These are phyloP conservation scores for Leishmania aethiopica DNA, from an alignment of 208 protist genomes.

Conservation along the genomic window DNA sequence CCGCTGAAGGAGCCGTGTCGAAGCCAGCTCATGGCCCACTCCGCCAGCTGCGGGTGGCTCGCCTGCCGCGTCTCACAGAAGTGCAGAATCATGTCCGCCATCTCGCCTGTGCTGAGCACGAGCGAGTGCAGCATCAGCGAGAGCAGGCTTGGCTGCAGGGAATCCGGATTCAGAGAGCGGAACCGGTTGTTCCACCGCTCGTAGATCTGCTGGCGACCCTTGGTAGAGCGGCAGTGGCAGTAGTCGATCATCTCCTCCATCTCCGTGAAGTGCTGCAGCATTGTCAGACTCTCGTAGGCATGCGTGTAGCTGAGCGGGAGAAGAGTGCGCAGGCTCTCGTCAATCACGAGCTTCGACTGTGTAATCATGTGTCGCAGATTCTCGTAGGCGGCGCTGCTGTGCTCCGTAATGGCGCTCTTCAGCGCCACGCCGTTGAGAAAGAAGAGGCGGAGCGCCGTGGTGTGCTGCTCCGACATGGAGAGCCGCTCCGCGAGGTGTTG, in stretches of 20 bases:
- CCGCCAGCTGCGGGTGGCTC: slow-evolving; percentile 81
- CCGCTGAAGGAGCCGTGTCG: slow-evolving; percentile 49
- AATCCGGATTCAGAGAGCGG: slow-evolving; percentile 86
- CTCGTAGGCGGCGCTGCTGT: slow-evolving; percentile 39
- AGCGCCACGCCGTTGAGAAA: slow-evolving; percentile 72
- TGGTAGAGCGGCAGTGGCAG: slow-evolving; percentile 47
- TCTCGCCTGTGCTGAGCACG: slow-evolving; percentile 91
- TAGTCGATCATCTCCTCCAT: slow-evolving; percentile 98
- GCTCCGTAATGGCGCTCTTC: slow-evolving; percentile 42
- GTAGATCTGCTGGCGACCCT: slow-evolving; percentile 68
- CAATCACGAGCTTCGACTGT: slow-evolving; percentile 78
- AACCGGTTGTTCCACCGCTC: slow-evolving; percentile 86
- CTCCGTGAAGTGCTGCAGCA: slow-evolving; percentile 98
- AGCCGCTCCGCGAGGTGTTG: slow-evolving; percentile 75
- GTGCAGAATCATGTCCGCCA: slow-evolving; percentile 97
- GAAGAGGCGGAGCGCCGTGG: slow-evolving; percentile 66
- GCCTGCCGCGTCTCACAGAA: slow-evolving; percentile 86
- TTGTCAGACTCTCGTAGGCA: slow-evolving; percentile 96
- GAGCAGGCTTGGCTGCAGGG: slow-evolving; percentile 94
- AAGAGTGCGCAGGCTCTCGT: slow-evolving; percentile 87
- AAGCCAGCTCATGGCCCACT: slow-evolving; percentile 90
- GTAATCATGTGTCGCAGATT: slow-evolving; percentile 50
- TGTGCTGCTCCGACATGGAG: slow-evolving; percentile 67
- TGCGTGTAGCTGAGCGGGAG: slow-evolving; percentile 88
- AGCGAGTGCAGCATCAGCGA: slow-evolving; percentile 97